Evolutionary conservation across 805 yeast genomes (phyloP).

Genomic region (Candida montana): DNA sequence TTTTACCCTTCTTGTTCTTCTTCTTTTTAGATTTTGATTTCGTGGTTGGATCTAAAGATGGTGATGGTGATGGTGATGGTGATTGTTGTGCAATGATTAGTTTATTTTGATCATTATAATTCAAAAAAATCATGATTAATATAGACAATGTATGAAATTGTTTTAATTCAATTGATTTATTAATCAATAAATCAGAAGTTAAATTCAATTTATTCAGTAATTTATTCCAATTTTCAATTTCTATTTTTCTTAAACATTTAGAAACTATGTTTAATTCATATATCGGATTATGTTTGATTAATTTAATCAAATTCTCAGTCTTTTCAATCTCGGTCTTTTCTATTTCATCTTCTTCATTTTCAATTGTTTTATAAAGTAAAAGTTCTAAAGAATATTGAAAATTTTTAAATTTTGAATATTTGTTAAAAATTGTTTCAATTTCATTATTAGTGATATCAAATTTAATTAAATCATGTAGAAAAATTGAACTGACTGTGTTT

Average conservation of each 20-base stretch:
- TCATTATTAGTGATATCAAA: slow-evolving; percentile 29
- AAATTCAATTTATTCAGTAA: slow-evolving; percentile 33
- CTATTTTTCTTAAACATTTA: slow-evolving; percentile 49
- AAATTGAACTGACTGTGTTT: slow-evolving; percentile 33
- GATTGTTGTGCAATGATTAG: not conserved
- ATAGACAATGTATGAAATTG: slow-evolving; percentile 44
- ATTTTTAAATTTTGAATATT: slow-evolving; percentile 29
- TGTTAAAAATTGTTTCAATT: slow-evolving; percentile 12
- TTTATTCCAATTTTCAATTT: slow-evolving; percentile 40
- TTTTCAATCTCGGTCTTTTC: not conserved
- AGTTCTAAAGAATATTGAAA: slow-evolving; percentile 43
- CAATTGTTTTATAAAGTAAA: slow-evolving; percentile 33
- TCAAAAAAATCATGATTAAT: slow-evolving; percentile 41
- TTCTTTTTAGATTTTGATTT: not conserved
- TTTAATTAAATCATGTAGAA: slow-evolving; percentile 41
- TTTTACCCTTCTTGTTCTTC: slow-evolving; percentile 4
- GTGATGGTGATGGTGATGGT: not conserved
- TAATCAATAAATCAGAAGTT: slow-evolving; percentile 39
- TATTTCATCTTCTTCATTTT: slow-evolving; percentile 17
- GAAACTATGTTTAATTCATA: slow-evolving; percentile 32
- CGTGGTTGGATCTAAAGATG: not conserved
- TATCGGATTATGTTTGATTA: slow-evolving; percentile 21
- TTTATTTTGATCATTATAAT: slow-evolving; percentile 29
- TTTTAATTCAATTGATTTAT: slow-evolving; percentile 32
- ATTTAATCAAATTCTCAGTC: slow-evolving; percentile 9